Percentiles rank a stretch among this genome's conserved stretches.
These are phyloP conservation scores for Alternaria longipes DNA, from an alignment of 2,329 filamentous ascomycete genomes.

Conservation along the genomic window DNA sequence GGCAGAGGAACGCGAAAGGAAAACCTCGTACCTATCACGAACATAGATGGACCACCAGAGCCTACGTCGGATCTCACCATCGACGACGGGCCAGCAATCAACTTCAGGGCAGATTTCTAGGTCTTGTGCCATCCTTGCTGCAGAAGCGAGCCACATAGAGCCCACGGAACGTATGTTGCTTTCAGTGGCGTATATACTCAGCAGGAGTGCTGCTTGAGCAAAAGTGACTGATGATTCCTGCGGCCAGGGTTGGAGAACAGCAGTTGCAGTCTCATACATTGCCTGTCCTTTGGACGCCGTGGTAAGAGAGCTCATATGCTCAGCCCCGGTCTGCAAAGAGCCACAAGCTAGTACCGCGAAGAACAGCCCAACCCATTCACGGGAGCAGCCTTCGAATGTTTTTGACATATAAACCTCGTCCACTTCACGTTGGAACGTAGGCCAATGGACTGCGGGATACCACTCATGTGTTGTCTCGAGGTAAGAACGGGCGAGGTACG, in stretches of 20 bases:
- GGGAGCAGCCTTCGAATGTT: slow-evolving; percentile 67
- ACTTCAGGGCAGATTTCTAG: slow-evolving; percentile 81
- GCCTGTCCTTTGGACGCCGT: slow-evolving; percentile 66
- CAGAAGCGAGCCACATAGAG: slow-evolving; percentile 84
- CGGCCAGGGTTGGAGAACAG: slow-evolving; percentile 80
- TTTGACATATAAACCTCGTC: slow-evolving; percentile 77
- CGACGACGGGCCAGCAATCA: slow-evolving; percentile 76
- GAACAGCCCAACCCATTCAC: slow-evolving; percentile 80
- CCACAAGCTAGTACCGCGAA: slow-evolving; percentile 87
- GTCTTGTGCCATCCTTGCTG: slow-evolving; percentile 83
- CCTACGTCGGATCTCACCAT: slow-evolving; percentile 84
- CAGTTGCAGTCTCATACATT: slow-evolving; percentile 75
- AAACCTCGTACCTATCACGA: slow-evolving; percentile 73
- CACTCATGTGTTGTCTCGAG: slow-evolving; percentile 79
- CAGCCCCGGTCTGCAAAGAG: slow-evolving; percentile 72
- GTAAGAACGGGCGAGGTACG: slow-evolving; percentile 79
- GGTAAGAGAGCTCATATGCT: slow-evolving; percentile 63
- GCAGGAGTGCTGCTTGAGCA: slow-evolving; percentile 74
- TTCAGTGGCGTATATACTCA: slow-evolving; percentile 83
- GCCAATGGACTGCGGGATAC: slow-evolving; percentile 89
- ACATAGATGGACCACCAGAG: slow-evolving; percentile 96
- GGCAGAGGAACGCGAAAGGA: background rate
- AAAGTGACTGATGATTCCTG: slow-evolving; percentile 80
- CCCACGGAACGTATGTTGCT: slow-evolving; percentile 85
- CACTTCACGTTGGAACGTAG: slow-evolving; percentile 78